phyloP scores from a whole-genome alignment of 2,329 filamentous ascomycete species.

The Paracamarosporium sp. region DNA sequence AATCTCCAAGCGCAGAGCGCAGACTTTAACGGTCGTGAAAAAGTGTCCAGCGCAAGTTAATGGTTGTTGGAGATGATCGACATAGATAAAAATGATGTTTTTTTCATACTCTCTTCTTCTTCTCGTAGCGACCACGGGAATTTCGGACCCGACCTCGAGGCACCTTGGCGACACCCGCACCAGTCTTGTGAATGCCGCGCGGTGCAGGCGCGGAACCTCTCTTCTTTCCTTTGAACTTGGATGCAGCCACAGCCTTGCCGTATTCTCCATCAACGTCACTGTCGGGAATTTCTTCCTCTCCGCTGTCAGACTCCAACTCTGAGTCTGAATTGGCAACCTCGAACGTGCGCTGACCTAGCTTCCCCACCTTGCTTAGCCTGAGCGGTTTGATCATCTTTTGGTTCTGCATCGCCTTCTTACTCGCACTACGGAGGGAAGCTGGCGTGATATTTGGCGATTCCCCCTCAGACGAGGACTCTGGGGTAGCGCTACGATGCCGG shows the following conservation, averaged over 20 bases:
- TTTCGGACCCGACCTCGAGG: constrained; percentile 3
- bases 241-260: constrained; percentile 2
- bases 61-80: background rate
- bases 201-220: constrained; percentile 8
- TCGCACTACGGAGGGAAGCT: constrained; percentile 43
- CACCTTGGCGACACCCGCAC: constrained; percentile 19
- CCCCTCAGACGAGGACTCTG: constrained; percentile 21
- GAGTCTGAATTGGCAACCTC: background rate
- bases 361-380: constrained; percentile 2
- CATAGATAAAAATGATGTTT: background rate
- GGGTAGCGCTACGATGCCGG: constrained; percentile 11
- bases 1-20: background rate
- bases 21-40: background rate
- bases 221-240: constrained; percentile 14
- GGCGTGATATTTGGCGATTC: constrained; percentile 43
- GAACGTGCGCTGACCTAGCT: background rate
- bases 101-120: background rate
- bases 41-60: background rate
- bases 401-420: constrained; percentile 19
- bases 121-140: background rate
- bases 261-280: constrained; percentile 8
- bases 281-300: constrained; percentile 1
- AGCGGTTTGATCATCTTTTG: constrained; percentile 21
- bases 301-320: constrained; percentile 2
- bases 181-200: constrained; percentile 19